Conservation (phyloP, 2,329 filamentous ascomycete species). For the Huntiella abstrusa region DNA sequence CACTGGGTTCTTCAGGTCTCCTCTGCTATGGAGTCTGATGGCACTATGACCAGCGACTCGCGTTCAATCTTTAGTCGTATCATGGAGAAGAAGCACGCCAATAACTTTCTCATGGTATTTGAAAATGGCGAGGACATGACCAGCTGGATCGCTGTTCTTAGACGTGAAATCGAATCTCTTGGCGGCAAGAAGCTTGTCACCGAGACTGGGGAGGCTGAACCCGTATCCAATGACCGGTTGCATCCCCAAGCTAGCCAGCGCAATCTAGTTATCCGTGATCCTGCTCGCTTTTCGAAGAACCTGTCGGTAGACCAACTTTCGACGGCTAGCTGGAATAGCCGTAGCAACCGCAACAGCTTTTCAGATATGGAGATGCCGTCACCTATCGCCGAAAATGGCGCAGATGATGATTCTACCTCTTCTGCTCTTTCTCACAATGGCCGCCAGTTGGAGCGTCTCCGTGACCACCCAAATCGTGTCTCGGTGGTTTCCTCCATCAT, state of each 20-base stretch:
- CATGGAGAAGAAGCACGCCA: slow-evolving; percentile 34
- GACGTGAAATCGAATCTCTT: slow-evolving; percentile 49
- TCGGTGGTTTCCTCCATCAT: slow-evolving; percentile 38
- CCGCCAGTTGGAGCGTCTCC: slow-evolving; percentile 35
- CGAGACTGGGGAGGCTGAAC: slow-evolving; percentile 36
- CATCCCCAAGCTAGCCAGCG: slow-evolving; percentile 26
- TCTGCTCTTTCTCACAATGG: slow-evolving; percentile 40
- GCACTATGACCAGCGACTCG: background rate
- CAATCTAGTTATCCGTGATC: slow-evolving; percentile 28
- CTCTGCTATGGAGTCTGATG: slow-evolving; percentile 18
- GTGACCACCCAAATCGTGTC: slow-evolving; percentile 36
- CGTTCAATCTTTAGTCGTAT: slow-evolving; percentile 44
- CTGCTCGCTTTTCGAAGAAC: slow-evolving; percentile 20
- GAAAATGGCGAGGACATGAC: slow-evolving; percentile 59
- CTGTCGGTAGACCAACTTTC: slow-evolving; percentile 5
- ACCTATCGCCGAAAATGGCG: slow-evolving; percentile 1
- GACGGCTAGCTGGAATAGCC: slow-evolving; percentile 10
- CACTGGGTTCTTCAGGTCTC: slow-evolving; percentile 67
- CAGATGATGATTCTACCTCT: slow-evolving; percentile 22
- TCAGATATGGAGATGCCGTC: slow-evolving; percentile 7
- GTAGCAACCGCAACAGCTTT: slow-evolving; percentile 16
- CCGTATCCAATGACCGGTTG: slow-evolving; percentile 20
- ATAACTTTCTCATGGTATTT: slow-evolving; percentile 54
- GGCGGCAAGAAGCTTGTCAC: slow-evolving; percentile 46
- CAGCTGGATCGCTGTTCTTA: slow-evolving; percentile 49